A percentile compares a stretch with the other conserved stretches of the same genome.
Evolutionary conservation across 805 yeast species (phyloP).

Genomic region (Yamadazyma olivae): DNA sequence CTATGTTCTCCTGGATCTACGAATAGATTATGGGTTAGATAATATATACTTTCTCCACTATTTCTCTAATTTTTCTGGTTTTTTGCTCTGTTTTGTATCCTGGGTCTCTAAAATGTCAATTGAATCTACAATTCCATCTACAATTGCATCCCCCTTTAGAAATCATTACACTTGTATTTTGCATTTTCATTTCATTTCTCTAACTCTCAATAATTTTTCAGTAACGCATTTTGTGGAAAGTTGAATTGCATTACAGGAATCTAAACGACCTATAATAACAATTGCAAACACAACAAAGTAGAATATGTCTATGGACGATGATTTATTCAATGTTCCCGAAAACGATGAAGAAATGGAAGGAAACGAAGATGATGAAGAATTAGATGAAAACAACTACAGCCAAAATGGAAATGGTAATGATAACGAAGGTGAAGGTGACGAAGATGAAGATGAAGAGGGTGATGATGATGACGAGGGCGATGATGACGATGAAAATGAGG

Average conservation of each 20-base stretch:
- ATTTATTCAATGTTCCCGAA: slow-evolving; percentile 19
- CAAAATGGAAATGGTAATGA: slow-evolving; percentile 17
- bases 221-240: too few species aligned
- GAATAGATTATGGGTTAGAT: slow-evolving; percentile 69
- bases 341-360: slow-evolving; percentile 17
- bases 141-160: too few species aligned
- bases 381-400: slow-evolving; percentile 13
- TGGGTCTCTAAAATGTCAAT: not conserved
- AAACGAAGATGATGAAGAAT: slow-evolving; percentile 18
- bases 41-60: not conserved
- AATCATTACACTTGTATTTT: too few species aligned
- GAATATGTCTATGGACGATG: slow-evolving; percentile 22
- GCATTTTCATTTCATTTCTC: too few species aligned
- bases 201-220: too few species aligned
- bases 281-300: too few species aligned
- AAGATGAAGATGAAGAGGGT: slow-evolving; percentile 13
- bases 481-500: slow-evolving; percentile 16
- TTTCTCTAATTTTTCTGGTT: not conserved
- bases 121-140: not conserved
- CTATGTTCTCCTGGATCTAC: slow-evolving; percentile 87
- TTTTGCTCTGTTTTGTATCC: not conserved
- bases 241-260: too few species aligned
- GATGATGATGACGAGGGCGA: slow-evolving; percentile 15
- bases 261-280: too few species aligned
- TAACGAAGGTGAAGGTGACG: slow-evolving; percentile 15